Base-by-base conservation (phyloP, 2,329 filamentous ascomycete genomes). In the Pseudogymnoascus destructans region DNA sequence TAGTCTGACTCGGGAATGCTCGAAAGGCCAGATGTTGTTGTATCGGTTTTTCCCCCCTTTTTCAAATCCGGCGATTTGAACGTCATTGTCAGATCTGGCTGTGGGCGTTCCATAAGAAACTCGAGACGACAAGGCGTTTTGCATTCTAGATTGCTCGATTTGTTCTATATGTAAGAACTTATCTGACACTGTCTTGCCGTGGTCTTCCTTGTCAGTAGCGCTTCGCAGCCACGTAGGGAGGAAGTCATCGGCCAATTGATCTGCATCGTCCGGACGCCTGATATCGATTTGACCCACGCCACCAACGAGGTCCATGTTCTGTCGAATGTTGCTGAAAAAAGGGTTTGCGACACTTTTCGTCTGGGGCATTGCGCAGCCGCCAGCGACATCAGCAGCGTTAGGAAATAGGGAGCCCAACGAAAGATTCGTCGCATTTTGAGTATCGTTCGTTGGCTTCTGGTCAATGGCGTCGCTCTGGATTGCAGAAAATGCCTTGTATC, bases 11-110 rank as follows among this genome's bases (percentile, higher is more conserved):
- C 93, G 78, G 2, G 89, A 85, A 71, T 98, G 93, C 67, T 97
- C 92, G 69, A 95, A 98, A 0, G 93, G 93, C 73, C 95, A 85
- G 59, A 97, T 96, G 65, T 96, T 95, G 74, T 96, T 97, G 75
- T 98, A 98, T 7, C 93, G 82, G 66, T 98, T 98, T 75, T 97
- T 97, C 15, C 79, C 82, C 6, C 93, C 93, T 70, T 96, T 93
- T 67, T 98, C 93, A 27, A 98, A 87, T 6, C 93, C 93, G 0
- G 88, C 93, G 57, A 98, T 82, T 65, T 89, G 86, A 6, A 95
- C 80, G 55, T 63, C 59, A 30, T 65, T 64, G 8, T 49, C 36
- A 23, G 63, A 52, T 13, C 60, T 60, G 3, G 67, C 60, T 17
- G 57, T 64, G 19, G 74, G 72, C 1, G 75, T 74, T 6, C 77